Evolutionary conservation across 1,284 basidiomycete genomes (phyloP), one percentile per base, ranked within the genome.

Genomic region (Polyporus tsugae): DNA sequence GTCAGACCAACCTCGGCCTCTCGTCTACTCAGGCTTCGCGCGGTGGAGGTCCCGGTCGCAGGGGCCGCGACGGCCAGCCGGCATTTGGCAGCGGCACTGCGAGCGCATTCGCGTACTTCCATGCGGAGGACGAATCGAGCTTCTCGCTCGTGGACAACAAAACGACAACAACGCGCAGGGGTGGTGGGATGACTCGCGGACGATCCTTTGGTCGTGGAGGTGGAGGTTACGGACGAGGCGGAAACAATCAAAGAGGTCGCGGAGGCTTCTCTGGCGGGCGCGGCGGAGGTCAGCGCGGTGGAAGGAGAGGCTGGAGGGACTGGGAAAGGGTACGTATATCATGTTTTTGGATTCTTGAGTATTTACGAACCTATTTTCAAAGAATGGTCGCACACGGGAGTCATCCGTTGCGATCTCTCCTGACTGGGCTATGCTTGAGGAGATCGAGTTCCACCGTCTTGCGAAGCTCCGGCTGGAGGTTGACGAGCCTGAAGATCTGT

Each of bases 121-220:
- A 99, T 82, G 96, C 95, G 72, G 97, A 99, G 81, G 97, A 99
- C 79, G 98, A 99, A 83, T 95, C 96, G 36, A 95, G 92, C 68
- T 99, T 99, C 89, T 97, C 95, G 57, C 87, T 99, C 62, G 98
- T 99, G 65, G 97, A 99, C 80, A 96, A 91, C 80, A 95, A 93
- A 80, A 77, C 89, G 62, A 83, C 87, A 60, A 83, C 88, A 58
- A 85, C 89, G 53, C 88, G 91, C 75, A 85, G 91, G 67, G 90
- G 91, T 55, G 85, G 87, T 64, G 82, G 81, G 6, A 91, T 91
- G 73, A 79, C 80, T 35, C 85, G 92, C 65, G 92, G 91, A 39
- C 83, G 92, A 67, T 84, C 83, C 60, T 65, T 80, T 22, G 80
- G 81, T 62, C 83, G 89, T 44, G 84, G 84, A 1, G 73, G 84